A percentile compares a stretch with the other conserved stretches of the same genome.
These are phyloP conservation scores for Colletotrichum sp. DNA, from an alignment of 2,329 filamentous ascomycete species.

Conservation along the genomic window DNA sequence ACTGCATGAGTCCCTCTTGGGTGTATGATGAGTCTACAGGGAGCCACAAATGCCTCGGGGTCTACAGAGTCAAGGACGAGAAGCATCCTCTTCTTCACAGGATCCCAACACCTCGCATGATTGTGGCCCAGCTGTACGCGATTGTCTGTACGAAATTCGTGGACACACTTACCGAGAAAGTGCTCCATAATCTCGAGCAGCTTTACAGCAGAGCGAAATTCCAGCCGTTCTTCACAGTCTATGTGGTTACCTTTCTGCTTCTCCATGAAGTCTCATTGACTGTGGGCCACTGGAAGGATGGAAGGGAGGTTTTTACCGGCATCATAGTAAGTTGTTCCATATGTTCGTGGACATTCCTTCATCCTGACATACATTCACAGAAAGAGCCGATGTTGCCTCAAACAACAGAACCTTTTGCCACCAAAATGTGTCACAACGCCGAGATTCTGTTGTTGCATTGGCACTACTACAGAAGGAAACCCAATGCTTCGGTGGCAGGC, in stretches of 20 bases:
- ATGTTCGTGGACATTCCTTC: no score
- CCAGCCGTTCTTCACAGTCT: constrained; percentile 39
- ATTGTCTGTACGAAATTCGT: constrained; percentile 43
- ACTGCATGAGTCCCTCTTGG: constrained; percentile 42
- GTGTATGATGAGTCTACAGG: constrained; percentile 45
- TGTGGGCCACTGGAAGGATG: neutral
- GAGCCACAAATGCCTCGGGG: constrained; percentile 33
- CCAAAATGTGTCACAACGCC: constrained; percentile 45
- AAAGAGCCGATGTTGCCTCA: neutral
- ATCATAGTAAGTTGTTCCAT: neutral
- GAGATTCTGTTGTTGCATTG: constrained; percentile 53
- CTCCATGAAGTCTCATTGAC: constrained; percentile 30
- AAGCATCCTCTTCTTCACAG: constrained; percentile 42
- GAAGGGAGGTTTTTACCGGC: neutral
- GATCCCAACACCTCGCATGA: constrained; percentile 48
- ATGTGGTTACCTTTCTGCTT: constrained; percentile 46
- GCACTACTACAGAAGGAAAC: constrained; percentile 47
- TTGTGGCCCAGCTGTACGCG: constrained; percentile 50
- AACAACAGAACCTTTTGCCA: neutral
- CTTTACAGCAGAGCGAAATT: constrained; percentile 19
- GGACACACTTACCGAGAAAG: constrained; percentile 32
- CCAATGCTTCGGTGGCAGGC: neutral
- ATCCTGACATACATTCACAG: neutral
- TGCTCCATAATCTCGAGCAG: constrained; percentile 40
- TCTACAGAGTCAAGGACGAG: constrained; percentile 33